Evolutionary conservation across 192 early-diverging fungal genomes (phyloP).

Genomic region (Thoreauomyces humboldtii): DNA sequence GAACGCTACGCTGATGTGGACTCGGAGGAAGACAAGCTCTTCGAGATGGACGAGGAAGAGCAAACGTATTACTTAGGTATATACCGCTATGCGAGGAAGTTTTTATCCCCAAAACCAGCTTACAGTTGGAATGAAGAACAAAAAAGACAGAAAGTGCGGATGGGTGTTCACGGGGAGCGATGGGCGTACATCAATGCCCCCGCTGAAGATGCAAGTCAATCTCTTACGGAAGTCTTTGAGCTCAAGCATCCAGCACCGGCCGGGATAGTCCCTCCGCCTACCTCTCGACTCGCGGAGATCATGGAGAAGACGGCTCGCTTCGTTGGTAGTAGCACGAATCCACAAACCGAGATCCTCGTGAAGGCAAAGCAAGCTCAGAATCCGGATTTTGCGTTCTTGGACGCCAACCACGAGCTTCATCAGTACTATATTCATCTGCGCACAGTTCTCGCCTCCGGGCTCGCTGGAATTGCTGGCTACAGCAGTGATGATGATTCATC

Average conservation of each 20-base stretch:
- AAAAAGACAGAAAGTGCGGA: slow-evolving; percentile 3
- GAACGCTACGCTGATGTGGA: slow-evolving; percentile 63
- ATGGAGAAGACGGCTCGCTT: slow-evolving; percentile 72
- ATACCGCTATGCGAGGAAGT: too few species aligned
- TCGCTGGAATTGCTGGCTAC: slow-evolving; percentile 60
- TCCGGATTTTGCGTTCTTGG: slow-evolving; percentile 69
- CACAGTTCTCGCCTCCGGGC: slow-evolving; percentile 58
- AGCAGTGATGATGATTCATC: slow-evolving; percentile 3
- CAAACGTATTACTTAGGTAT: slow-evolving; percentile 47
- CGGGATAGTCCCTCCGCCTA: slow-evolving; percentile 43
- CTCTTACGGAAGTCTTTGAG: slow-evolving; percentile 11
- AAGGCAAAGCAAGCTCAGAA: slow-evolving; percentile 74
- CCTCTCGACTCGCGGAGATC: slow-evolving; percentile 58
- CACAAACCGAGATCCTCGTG: slow-evolving; percentile 69
- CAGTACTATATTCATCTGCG: slow-evolving; percentile 70
- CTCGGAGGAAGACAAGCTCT: slow-evolving; percentile 55
- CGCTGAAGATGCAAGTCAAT: slow-evolving; percentile 2
- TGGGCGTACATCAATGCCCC: slow-evolving; percentile 27
- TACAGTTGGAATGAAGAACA: too few species aligned
- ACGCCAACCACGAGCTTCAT: slow-evolving; percentile 52
- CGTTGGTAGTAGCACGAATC: slow-evolving; percentile 49
- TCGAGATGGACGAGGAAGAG: slow-evolving; percentile 56
- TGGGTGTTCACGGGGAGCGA: slow-evolving; percentile 20
- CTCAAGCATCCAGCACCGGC: slow-evolving; percentile 51
- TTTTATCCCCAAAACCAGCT: too few species aligned